These are phyloP conservation scores for Byssochlamys sp. DNA, from an alignment of 2,329 filamentous ascomycete genomes.

Conservation along the genomic window DNA sequence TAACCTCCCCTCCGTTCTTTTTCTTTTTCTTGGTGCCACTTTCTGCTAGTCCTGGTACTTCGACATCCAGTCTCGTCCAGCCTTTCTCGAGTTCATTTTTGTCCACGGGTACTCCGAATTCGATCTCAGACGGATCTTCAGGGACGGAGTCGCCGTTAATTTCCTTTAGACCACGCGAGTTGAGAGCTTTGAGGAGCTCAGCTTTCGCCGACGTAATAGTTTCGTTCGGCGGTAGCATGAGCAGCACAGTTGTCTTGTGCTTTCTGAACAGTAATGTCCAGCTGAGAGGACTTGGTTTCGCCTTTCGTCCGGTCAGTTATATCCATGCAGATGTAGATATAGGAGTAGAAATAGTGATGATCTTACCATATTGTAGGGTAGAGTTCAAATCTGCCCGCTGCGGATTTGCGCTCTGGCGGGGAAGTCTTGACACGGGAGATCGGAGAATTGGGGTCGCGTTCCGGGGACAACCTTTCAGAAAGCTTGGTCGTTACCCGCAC, in stretches of 20 bases:
- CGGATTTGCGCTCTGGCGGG: background rate
- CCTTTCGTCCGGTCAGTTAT: conserved; percentile 4
- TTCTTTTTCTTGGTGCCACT: conserved; percentile 20
- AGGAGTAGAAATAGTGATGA: background rate
- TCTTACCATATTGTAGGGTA: conserved; percentile 8
- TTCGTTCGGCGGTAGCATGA: conserved; percentile 53
- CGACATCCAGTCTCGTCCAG: conserved; percentile 36
- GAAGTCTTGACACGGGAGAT: background rate
- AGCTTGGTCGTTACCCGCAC: background rate
- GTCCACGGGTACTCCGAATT: conserved; percentile 41
- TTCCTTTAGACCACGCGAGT: conserved; percentile 31
- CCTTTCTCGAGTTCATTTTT: conserved; percentile 41
- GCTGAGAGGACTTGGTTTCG: conserved; percentile 36
- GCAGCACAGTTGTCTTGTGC: conserved; percentile 59
- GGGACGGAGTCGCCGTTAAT: conserved; percentile 32
- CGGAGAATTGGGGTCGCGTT: background rate
- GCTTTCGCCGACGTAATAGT: conserved; percentile 49
- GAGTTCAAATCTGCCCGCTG: background rate
- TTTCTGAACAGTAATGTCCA: conserved; percentile 64
- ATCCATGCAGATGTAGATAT: background rate
- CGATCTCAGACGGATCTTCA: conserved; percentile 31
- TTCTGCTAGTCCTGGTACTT: conserved; percentile 17
- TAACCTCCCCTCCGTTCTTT: conserved; percentile 13
- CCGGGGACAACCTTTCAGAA: background rate
- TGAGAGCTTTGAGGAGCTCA: conserved; percentile 50